Base-by-base conservation (phyloP, 192 early-diverging fungal species). In the Coemansia asiatica region DNA sequence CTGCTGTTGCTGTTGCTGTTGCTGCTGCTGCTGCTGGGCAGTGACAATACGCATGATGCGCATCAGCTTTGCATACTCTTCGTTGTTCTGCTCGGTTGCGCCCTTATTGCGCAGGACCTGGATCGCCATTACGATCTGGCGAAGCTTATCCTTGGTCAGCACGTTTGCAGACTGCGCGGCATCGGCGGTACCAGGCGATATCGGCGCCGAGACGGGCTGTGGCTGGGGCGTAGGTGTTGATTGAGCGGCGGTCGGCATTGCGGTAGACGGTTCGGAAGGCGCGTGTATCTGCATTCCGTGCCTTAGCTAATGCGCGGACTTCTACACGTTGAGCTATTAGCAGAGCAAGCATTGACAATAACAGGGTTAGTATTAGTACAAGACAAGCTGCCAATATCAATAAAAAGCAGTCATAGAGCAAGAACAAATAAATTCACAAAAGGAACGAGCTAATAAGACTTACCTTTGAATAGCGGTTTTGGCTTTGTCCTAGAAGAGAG, bases 61-160 rank as follows among this genome's bases (percentile, higher is more conserved):
- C 74, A 93, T 72, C 29, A 92, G 76, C 63, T 86, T 82, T 29
- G 89, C 92, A 65, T 84, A 90, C 66, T 94, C 90, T 16, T 83
- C 82, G 64, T 87, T 87, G 67, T 86, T 92, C 44, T 85, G 84
- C 83, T 96, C 92, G 10, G 86, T 94, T 16, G 89, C 87, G 16
- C 92, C 92, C 13, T 74, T 77, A 10, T 79, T 68, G 61, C 90
- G 85, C 76, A 90, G 61, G 23, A 69, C 60, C 60, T 87, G 82
- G 26, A 76, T 71, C 16, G 68, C 71, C 67, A 71, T 50, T 2
- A 75, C 62, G 4, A 77, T 58, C 63, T 67, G 60, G 23, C 60
- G 66, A 4, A 76, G 63, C 59, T 64, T 66, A 6, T 82, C 71
- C 35, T 63, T 76, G 18, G 75, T 61, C 64, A 71, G 44, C 16